phyloP scores from a whole-genome alignment of 2,329 filamentous ascomycete species.

The Hymenoscyphus fructigenus region DNA sequence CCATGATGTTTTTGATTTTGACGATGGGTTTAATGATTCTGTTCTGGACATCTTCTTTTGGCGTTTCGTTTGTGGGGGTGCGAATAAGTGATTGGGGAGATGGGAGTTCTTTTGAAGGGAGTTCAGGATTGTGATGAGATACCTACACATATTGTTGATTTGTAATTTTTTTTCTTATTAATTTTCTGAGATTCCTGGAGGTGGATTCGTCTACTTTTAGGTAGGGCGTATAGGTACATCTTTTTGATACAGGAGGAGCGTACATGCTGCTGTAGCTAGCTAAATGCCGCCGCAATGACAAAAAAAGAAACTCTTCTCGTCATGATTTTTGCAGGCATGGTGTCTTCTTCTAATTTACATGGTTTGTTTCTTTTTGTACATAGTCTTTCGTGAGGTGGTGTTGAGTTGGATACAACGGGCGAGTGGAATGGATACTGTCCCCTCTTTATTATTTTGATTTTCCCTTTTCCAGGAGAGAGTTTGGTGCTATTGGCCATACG shows the following conservation, averaged over 20 bases:
- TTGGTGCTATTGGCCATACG: constrained; percentile 29
- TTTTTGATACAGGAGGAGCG: neutral
- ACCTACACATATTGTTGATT: neutral
- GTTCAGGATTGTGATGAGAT: neutral
- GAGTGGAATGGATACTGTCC: neutral
- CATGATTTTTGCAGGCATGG: neutral
- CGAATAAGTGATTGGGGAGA: neutral
- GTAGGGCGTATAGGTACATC: neutral
- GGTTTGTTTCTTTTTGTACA: neutral
- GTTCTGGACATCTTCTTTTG: neutral
- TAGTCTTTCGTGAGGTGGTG: neutral
- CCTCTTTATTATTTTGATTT: neutral
- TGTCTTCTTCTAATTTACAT: neutral
- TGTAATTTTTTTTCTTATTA: neutral
- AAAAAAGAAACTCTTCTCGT: neutral
- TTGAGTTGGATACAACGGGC: neutral
- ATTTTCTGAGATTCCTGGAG: neutral
- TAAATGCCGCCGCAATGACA: neutral
- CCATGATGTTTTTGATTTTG: constrained; percentile 41
- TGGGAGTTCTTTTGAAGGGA: neutral
- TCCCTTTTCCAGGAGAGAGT: constrained; percentile 3
- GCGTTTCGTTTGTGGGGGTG: neutral
- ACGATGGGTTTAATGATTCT: neutral
- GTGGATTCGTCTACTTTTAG: neutral
- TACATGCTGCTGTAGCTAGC: neutral